Conservation (phyloP, 805 yeast species). For the Spathaspora arborariae region DNA sequence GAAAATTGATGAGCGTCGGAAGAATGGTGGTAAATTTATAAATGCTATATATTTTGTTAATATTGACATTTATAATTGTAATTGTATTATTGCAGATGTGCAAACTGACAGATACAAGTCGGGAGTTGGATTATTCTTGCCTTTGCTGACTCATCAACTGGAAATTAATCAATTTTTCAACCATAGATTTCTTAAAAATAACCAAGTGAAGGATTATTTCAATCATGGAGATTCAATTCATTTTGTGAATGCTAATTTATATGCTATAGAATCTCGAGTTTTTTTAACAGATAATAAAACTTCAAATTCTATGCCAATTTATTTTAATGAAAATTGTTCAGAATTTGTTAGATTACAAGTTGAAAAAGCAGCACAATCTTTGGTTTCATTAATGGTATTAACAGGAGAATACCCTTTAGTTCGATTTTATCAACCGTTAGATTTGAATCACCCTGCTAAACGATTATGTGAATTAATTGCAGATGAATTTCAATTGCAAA, state of each 20-base stretch:
- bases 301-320: slow-evolving; percentile 62
- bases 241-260: slow-evolving; percentile 37
- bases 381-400: slow-evolving; percentile 69
- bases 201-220: slow-evolving; percentile 27
- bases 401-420: slow-evolving; percentile 89
- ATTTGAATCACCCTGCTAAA: slow-evolving; percentile 50
- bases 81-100: slow-evolving; percentile 75
- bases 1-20: slow-evolving; percentile 56
- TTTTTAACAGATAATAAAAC: slow-evolving; percentile 59
- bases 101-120: slow-evolving; percentile 68
- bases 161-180: slow-evolving; percentile 27
- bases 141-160: slow-evolving; percentile 29
- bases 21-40: slow-evolving; percentile 51
- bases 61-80: slow-evolving; percentile 62
- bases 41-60: slow-evolving; percentile 81
- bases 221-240: slow-evolving; percentile 24
- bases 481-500: slow-evolving; percentile 57
- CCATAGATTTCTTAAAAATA: slow-evolving; percentile 25
- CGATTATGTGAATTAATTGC: slow-evolving; percentile 70
- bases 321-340: slow-evolving; percentile 61
- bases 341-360: slow-evolving; percentile 60
- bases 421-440: slow-evolving; percentile 59
- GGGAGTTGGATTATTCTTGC: slow-evolving; percentile 71
- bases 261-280: slow-evolving; percentile 66
- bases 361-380: slow-evolving; percentile 53